phyloP scores from a whole-genome alignment of 2,329 filamentous ascomycete species.

The Stachybotrys echinatus region DNA sequence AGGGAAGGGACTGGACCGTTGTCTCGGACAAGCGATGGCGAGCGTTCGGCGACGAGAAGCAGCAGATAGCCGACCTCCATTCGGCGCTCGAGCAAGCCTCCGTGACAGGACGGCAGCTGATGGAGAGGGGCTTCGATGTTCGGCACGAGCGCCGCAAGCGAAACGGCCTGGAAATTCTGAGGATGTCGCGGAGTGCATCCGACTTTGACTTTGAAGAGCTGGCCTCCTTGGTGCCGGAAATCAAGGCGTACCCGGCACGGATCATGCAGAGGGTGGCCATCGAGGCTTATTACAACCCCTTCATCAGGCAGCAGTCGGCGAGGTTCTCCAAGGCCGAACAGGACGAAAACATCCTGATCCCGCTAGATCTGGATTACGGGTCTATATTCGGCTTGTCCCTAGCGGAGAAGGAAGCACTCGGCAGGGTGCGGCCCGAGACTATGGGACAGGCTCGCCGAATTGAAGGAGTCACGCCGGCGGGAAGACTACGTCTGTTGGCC shows the following conservation, averaged over 20 bases:
- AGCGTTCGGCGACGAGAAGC: conserved; percentile 58
- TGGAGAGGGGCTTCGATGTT: conserved; percentile 61
- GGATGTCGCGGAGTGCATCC: conserved; percentile 52
- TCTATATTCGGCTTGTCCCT: conserved; percentile 67
- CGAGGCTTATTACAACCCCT: conserved; percentile 82
- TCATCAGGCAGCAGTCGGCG: conserved; percentile 67
- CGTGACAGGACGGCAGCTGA: conserved; percentile 62
- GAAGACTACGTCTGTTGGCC: conserved; percentile 54
- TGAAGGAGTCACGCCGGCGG: conserved; percentile 68
- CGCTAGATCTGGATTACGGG: conserved; percentile 71
- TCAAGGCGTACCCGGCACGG: conserved; percentile 46
- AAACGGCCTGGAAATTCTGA: conserved; percentile 74
- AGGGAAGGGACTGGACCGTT: conserved; percentile 71
- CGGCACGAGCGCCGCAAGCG: conserved; percentile 62
- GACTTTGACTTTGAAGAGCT: conserved; percentile 47
- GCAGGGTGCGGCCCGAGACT: conserved; percentile 69
- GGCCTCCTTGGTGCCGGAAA: conserved; percentile 49
- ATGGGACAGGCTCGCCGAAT: conserved; percentile 83
- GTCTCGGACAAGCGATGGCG: conserved; percentile 76
- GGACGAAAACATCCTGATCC: conserved; percentile 72
- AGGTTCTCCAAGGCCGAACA: conserved; percentile 63
- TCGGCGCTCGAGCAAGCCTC: conserved; percentile 51
- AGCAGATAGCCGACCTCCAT: conserved; percentile 63
- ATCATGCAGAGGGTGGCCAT: conserved; percentile 69
- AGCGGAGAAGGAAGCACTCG: conserved; percentile 71